Base-by-base conservation (phyloP, 1,284 basidiomycete genomes). In the Kwoniella shivajii region DNA sequence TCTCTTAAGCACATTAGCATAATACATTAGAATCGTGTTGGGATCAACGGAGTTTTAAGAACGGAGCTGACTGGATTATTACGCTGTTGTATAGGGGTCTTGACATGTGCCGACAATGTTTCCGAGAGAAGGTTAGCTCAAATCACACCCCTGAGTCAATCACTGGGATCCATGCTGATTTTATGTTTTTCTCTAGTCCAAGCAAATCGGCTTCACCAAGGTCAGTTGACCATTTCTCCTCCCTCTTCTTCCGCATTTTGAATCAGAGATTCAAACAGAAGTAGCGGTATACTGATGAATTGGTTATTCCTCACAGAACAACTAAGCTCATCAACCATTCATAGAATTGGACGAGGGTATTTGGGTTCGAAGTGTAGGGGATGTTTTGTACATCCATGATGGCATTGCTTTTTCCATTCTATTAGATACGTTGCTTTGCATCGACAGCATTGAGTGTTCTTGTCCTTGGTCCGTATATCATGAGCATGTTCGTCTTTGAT, bases 71-170 rank as follows among this genome's bases (percentile, higher is more conserved):
- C 31, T 36, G 34, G 10, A 22, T 31, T 41, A 16, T 48, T 33
- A 31, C n/a, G n/a, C n/a, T n/a, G n/a, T 20, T 49, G 24, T 47
- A 14, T 57, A 72, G 71, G 82, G 91, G 92, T 59, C 86, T 96
- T 74, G 90, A 95, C 82, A 88, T 95, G 72, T 96, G 92, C 84
- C 89, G 92, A 80, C 92, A 96, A 82, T 96, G 92, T 82, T 96
- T 96, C 89, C 89, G 93, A 73, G 93, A 96, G 84, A 93, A 93
- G 83, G 85, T 71, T 56, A 60, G 69, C 39, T 41, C 11, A 31
- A 20, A n/a, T 33, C 9, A 26, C 11, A n/a, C 4, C 18, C 9
- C 22, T 53, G 14, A 27, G 24, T n/a, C 36, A 20, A 24, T 5
- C 10, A 10, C 1, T 26, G 4, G 4, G 26, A 14, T 4, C 13